Evolutionary conservation across 352 stramenopile genomes (phyloP).

Genomic region (Pythium rishiriense): DNA sequence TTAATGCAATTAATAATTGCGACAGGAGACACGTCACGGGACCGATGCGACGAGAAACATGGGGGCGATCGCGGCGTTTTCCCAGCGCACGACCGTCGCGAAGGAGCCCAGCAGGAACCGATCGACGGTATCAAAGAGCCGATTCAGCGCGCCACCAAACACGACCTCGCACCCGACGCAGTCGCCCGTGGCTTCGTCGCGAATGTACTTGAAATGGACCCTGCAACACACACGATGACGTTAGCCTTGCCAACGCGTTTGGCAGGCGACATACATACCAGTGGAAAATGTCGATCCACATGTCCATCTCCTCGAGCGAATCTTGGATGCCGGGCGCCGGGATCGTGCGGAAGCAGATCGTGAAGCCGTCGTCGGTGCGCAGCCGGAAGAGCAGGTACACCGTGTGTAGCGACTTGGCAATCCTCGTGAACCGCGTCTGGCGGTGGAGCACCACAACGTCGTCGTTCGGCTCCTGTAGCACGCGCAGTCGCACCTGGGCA

Average conservation of each 20-base stretch:
- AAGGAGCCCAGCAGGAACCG: conserved; percentile 23
- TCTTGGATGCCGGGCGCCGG: conserved; percentile 47
- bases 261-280: conserved; percentile 30
- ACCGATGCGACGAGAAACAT: conserved; percentile 18
- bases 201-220: conserved; percentile 42
- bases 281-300: conserved; percentile 64
- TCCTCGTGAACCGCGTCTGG: conserved; percentile 41
- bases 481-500: conserved; percentile 38
- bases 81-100: conserved; percentile 26
- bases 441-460: conserved; percentile 53
- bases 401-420: conserved; percentile 50
- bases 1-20: neutral
- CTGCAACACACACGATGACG: conserved; percentile 13
- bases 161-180: conserved; percentile 40
- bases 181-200: conserved; percentile 32
- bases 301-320: conserved; percentile 40
- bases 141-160: conserved; percentile 38
- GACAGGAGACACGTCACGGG: neutral
- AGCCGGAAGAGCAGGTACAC: conserved; percentile 72
- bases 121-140: conserved; percentile 9
- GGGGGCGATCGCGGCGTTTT: conserved; percentile 24
- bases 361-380: conserved; percentile 53
- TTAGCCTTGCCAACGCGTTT: neutral
- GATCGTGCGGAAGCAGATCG: conserved; percentile 63
- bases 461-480: conserved; percentile 52